Percentiles rank a stretch among this genome's conserved stretches.
These are phyloP conservation scores for Chaetomium sp. DNA, from an alignment of 2,329 filamentous ascomycete species.

Conservation along the genomic window DNA sequence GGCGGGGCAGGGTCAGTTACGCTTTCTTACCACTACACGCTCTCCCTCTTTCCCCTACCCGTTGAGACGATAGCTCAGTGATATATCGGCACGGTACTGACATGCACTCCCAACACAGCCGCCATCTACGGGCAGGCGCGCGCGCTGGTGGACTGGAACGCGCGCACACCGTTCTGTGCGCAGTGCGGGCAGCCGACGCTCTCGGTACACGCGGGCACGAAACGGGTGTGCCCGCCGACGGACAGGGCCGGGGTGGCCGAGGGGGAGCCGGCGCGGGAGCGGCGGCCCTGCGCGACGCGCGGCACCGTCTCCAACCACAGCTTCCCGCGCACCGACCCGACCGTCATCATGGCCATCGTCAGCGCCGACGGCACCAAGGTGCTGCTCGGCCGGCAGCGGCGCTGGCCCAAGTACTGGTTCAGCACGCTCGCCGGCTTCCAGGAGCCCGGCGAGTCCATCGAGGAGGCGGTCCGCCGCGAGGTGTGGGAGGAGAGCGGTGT, in stretches of 20 bases:
- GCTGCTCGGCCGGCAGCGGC: constrained; percentile 80
- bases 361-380: constrained; percentile 75
- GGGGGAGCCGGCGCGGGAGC: constrained; percentile 49
- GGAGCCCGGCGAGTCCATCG: constrained; percentile 81
- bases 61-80: constrained; percentile 5
- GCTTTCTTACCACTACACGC: neutral
- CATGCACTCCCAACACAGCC: constrained; percentile 52
- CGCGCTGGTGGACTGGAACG: constrained; percentile 91
- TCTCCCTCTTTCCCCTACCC: neutral
- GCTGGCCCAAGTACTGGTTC: constrained; percentile 85
- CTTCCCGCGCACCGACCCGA: constrained; percentile 91
- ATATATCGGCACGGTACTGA: neutral
- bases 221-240: constrained; percentile 74
- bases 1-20: constrained; percentile 49
- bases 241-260: constrained; percentile 52
- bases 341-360: constrained; percentile 91
- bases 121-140: constrained; percentile 89
- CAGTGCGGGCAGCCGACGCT: constrained; percentile 84
- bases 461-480: constrained; percentile 80
- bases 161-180: constrained; percentile 86
- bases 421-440: constrained; percentile 85
- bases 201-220: constrained; percentile 76
- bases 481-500: constrained; percentile 87
- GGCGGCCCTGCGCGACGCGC: constrained; percentile 76
- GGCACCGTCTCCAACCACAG: constrained; percentile 85